Evolutionary conservation across 129 eudicot species (phyloP).

Genomic region (Ambrosia trifida): DNA sequence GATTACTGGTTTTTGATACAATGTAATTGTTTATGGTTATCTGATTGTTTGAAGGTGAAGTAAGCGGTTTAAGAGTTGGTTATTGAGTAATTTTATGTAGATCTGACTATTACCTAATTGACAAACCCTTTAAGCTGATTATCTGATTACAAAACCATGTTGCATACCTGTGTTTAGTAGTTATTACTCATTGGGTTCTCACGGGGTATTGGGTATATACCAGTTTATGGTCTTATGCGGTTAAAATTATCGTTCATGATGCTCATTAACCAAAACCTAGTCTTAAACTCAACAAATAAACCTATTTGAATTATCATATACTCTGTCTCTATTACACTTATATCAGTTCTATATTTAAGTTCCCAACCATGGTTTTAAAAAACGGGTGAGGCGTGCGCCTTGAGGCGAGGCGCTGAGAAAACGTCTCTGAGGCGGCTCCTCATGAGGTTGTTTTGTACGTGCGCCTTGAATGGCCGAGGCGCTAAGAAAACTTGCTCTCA

Average conservation of each 20-base stretch:
- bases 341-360: not conserved
- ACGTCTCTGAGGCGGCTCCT: no score
- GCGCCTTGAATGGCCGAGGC: no score
- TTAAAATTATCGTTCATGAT: not conserved
- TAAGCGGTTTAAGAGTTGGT: not conserved
- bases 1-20: not conserved
- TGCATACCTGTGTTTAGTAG: not conserved
- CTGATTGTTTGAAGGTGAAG: constrained; percentile 5
- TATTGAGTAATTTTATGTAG: not conserved
- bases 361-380: not conserved
- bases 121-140: not conserved
- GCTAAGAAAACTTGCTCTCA: no score
- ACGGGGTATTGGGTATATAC: not conserved
- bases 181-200: not conserved
- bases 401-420: no score
- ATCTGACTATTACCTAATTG: not conserved
- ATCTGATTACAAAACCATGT: not conserved
- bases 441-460: no score
- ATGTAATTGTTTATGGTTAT: not conserved
- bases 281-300: not conserved
- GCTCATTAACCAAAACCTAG: not conserved
- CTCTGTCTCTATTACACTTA: not conserved
- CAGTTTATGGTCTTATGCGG: not conserved
- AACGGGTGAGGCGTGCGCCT: no score
- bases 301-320: not conserved